Conservation (phyloP, 2,329 filamentous ascomycete genomes). For the Chrysosporium keratinophilum region DNA sequence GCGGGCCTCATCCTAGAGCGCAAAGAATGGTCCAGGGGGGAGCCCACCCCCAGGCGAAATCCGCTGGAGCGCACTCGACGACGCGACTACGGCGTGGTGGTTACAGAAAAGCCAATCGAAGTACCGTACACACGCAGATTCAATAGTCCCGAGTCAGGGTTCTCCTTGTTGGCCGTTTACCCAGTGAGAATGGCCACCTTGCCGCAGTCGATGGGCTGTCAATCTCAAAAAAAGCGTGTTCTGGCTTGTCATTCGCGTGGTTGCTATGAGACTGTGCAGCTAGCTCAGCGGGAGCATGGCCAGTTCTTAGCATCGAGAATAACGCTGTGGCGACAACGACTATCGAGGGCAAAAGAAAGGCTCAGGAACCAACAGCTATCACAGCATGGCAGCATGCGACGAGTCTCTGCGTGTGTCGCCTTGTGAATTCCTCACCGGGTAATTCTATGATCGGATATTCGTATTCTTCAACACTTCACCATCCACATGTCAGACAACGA, state of each 20-base stretch:
- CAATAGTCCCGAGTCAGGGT: neutral
- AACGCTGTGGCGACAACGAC: neutral
- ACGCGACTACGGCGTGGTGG: no score
- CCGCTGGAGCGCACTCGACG: no score
- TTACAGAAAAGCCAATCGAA: neutral
- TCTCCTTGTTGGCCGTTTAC: neutral
- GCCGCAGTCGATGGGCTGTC: neutral
- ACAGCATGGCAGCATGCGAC: no score
- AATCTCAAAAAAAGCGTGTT: neutral
- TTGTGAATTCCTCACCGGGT: neutral
- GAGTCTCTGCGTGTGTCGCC: neutral
- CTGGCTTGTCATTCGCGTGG: constrained; percentile 1
- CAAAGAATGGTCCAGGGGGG: neutral
- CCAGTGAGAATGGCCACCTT: neutral
- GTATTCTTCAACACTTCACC: neutral
- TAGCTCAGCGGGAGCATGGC: neutral
- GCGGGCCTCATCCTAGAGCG: constrained; percentile 7
- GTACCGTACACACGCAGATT: neutral
- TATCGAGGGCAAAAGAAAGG: neutral
- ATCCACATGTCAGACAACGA: neutral
- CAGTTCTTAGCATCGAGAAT: no score
- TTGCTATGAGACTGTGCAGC: neutral
- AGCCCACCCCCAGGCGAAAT: neutral
- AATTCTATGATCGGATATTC: neutral
- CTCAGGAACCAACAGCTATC: no score